phyloP scores from a whole-genome alignment of 2,329 filamentous ascomycete species.

The Fusarium sp. region DNA sequence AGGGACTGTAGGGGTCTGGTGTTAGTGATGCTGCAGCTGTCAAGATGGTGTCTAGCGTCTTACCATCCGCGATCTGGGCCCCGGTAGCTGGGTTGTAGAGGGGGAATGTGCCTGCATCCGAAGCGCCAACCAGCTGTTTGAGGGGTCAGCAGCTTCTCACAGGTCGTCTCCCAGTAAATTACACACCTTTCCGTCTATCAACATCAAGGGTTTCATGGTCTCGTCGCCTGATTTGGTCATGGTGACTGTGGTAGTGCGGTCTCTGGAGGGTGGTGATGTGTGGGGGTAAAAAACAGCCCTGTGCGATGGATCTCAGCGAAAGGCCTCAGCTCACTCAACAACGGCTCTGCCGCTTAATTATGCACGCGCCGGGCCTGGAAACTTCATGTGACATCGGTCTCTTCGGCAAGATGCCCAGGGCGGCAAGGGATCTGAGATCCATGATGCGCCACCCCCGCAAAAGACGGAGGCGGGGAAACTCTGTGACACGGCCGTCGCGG shows the following conservation, averaged over 20 bases:
- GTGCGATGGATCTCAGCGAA: background rate
- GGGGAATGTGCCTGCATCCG: conserved; percentile 36
- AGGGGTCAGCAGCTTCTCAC: background rate
- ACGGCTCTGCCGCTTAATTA: background rate
- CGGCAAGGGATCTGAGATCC: conserved; percentile 10
- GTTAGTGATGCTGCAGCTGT: rapidly evolving
- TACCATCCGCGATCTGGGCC: conserved; percentile 34
- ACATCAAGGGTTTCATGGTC: conserved; percentile 27
- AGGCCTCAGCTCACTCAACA: background rate
- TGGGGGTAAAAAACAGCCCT: background rate
- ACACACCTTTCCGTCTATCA: conserved; percentile 39
- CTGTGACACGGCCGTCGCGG: conserved; percentile 6
- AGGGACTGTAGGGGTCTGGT: conserved; percentile 8
- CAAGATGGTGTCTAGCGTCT: too few relatives aligned
- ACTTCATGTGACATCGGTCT: conserved; percentile 8
- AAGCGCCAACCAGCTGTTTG: conserved; percentile 34
- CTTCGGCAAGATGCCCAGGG: background rate
- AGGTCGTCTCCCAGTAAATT: background rate
- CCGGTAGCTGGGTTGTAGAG: conserved; percentile 41
- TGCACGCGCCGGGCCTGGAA: conserved; percentile 1
- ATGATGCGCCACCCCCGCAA: conserved; percentile 26
- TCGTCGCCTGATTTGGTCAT: background rate
- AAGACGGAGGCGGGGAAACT: conserved; percentile 12
- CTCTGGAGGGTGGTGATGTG: conserved; percentile 3
- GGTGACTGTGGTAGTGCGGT: background rate